These are phyloP conservation scores for Balamuthia mandrillaris DNA, from an alignment of 208 protist species.

Conservation along the genomic window DNA sequence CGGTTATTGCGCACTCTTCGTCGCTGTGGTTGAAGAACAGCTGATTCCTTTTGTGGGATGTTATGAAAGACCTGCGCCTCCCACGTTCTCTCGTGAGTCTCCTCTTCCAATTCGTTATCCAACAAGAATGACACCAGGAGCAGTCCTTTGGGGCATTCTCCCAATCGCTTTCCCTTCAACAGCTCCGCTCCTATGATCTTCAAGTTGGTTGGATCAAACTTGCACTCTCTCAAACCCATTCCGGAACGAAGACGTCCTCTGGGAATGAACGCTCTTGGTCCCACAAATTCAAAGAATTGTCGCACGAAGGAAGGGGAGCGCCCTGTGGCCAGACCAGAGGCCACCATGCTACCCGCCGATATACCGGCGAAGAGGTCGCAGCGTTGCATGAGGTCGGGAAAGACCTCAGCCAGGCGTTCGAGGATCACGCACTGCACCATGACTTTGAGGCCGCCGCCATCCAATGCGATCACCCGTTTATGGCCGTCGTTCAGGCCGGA, in stretches of 20 bases:
- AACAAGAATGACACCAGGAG: constrained; percentile 18
- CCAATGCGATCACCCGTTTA: constrained; percentile 2
- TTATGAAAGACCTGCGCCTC: constrained; percentile 28
- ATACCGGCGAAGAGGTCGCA: neutral
- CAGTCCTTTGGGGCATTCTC: neutral
- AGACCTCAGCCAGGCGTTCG: neutral
- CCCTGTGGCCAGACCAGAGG: neutral
- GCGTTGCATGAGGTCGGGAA: constrained; percentile 13
- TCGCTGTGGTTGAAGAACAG: too few species aligned
- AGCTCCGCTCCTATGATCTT: too few species aligned
- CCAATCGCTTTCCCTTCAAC: too few species aligned
- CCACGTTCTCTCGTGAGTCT: constrained; percentile 20
- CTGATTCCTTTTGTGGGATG: neutral
- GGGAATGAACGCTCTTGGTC: constrained; percentile 8
- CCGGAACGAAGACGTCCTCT: neutral
- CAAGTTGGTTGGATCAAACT: neutral
- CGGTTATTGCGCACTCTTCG: too few species aligned
- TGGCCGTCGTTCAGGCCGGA: constrained; percentile 9
- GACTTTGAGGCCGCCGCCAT: neutral
- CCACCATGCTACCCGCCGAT: neutral
- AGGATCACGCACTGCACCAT: constrained; percentile 31
- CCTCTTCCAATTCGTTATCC: constrained; percentile 10
- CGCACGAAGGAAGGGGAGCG: constrained; percentile 28
- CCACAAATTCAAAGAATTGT: neutral
- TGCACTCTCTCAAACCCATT: neutral